Conservation (phyloP, 768 basidiomycete genomes). For the Rhodotorula diobovata region DNA sequence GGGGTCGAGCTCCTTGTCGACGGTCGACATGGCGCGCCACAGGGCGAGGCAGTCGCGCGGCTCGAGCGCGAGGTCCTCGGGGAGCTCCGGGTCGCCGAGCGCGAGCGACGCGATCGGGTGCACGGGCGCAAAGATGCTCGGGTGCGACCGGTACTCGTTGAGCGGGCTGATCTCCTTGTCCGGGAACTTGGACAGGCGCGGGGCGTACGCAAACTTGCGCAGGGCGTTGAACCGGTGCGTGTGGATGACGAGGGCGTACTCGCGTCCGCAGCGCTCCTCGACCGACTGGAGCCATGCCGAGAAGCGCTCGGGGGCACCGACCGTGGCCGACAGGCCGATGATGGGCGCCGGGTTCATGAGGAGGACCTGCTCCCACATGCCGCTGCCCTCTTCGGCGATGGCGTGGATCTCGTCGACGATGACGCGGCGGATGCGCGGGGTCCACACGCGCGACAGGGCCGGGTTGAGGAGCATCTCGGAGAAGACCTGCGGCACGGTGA, state of each 20-base stretch:
- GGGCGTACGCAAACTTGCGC: conserved; percentile 61
- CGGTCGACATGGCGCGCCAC: conserved; percentile 51
- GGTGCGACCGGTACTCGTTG: conserved; percentile 46
- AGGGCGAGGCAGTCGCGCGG: conserved; percentile 57
- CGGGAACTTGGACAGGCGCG: conserved; percentile 40
- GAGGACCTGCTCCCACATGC: conserved; percentile 70
- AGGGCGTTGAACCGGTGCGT: conserved; percentile 68
- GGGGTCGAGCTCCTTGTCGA: conserved; percentile 26
- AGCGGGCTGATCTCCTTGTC: conserved; percentile 40
- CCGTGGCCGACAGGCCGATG: conserved; percentile 68
- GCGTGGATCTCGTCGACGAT: conserved; percentile 63
- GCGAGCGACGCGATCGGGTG: conserved; percentile 62
- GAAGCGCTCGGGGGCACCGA: conserved; percentile 63
- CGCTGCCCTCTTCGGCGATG: conserved; percentile 66
- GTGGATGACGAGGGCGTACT: conserved; percentile 61
- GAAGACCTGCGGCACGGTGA: conserved; percentile 69
- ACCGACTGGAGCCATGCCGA: conserved; percentile 63
- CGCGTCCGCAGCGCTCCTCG: conserved; percentile 58
- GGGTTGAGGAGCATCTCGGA: conserved; percentile 68
- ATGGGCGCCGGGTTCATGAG: conserved; percentile 63
- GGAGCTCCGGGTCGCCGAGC: conserved; percentile 55
- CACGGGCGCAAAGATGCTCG: conserved; percentile 54
- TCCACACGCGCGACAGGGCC: conserved; percentile 60
- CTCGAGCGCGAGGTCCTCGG: conserved; percentile 63
- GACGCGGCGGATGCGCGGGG: conserved; percentile 63